Base-by-base conservation (phyloP, 306 rosid species). In the Oemleria cerasiformis region DNA sequence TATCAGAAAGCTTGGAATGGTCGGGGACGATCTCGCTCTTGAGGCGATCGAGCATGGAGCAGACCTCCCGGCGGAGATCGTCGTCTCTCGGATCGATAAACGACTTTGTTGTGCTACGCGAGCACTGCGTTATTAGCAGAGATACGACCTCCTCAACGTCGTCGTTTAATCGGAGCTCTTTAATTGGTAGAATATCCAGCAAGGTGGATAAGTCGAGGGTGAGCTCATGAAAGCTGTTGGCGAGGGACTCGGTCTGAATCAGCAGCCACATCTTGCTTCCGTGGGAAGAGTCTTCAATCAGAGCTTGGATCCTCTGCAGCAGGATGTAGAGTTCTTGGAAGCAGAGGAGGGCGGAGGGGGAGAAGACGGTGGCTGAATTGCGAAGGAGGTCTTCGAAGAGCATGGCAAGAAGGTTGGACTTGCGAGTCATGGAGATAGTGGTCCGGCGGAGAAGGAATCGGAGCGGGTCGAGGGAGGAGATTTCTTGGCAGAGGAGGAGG, bases 261-360 rank as follows among this genome's bases (percentile, higher is more conserved):
- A 95, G 77, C 0, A 88, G 56, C 74, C 88, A 84, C 84, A 91
- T 85, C 74, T 78, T 86, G 85, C 92, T 88, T 17, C 87, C 91
- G 8, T 71, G 79, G 14, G 86, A 85, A 63, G 83, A 88, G 44
- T 91, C 96, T 48, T 89, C 92, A 4, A 91, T 38, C 3, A 95
- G 71, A 5, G 96, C 59, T 55, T 86, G 88, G 83, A 88, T 71
- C 17, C 91, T 74, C 80, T 91, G 97, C 3, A 95, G 75, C 15
- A 88, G 84, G 49, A 95, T 82, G 83, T 82, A 82, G 88, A 90
- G 84, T 77, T 91, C 97, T 8, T 86, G 89, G 51, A 91, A 86
- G 66, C 99, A 91, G 10, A 95, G 86, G n/a, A 73, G 2, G 3
- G 82, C 75, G 0, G 98, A 87, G 43, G 83, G 56, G 0, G 85